Evolutionary conservation across 2,329 filamentous ascomycete genomes (phyloP), one percentile per base, ranked within the genome.

Genomic region (Calonectria pseudoturangicola): DNA sequence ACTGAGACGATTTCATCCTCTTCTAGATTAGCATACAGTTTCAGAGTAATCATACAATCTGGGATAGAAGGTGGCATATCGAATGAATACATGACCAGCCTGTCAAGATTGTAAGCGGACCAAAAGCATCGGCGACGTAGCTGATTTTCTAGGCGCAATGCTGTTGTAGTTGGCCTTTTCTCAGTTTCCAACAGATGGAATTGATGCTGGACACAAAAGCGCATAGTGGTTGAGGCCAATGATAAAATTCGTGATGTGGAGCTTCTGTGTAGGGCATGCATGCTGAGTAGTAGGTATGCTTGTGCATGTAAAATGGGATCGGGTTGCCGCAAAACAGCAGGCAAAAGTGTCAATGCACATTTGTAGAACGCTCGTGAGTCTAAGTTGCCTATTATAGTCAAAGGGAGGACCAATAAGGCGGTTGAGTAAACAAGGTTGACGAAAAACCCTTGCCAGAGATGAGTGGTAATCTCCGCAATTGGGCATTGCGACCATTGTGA

Each of bases 91-190:
- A 79, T 74, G 45, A 82, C 77, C 13, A 78, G 73, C 9, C 81
- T 76, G 66, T 82, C 81, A 15, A 82, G 51, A 5, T 71, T 74
- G 51, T 82, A 82, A 2, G 81, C 81, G 15, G 77, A 81, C 81
- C 81, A 82, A 71, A 82, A 83, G 27, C 80, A 75, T 18, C 81
- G 73, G 2, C 81, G 77, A 5, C 80, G 76, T 12, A 77, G 41
- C 64, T 82, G 81, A 3, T 47, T 70, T 43, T 78, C 70, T 3
- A 71, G 16, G 5, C 70, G 56, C 15, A 39, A 21, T 12, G 54
- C 33, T 18, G 45, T 33, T 10, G 68, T 54, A 4, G 28, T 63
- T 4, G 73, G 67, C 21, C 63, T 56, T 0, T 74, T 73, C 60
- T 82, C 81, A 1, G 75, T 72, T 16, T 77, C 77, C 12, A 66